Evolutionary conservation across 306 rosid species (phyloP).

Genomic region (Gastrolobium villosum): DNA sequence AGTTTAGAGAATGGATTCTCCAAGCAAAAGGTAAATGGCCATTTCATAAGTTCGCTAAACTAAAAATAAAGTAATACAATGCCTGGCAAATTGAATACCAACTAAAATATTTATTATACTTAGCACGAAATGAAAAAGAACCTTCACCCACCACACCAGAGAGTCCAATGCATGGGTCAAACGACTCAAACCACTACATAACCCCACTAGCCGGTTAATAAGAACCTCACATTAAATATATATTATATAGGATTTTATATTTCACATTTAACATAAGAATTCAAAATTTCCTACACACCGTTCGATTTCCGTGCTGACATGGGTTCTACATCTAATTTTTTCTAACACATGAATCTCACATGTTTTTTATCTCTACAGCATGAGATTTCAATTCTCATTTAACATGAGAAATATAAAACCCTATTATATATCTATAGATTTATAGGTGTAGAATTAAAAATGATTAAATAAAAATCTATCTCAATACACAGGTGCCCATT

Average conservation of each 20-base stretch:
- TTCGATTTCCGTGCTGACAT: too few species aligned
- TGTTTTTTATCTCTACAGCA: too few species aligned
- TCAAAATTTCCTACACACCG: too few species aligned
- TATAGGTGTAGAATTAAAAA: background rate
- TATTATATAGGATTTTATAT: too few species aligned
- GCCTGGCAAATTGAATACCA: background rate
- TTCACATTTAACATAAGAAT: too few species aligned
- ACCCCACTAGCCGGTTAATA: slow-evolving; percentile 20
- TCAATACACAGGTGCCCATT: background rate
- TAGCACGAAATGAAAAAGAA: slow-evolving; percentile 2
- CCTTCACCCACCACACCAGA: slow-evolving; percentile 10
- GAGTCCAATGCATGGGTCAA: slow-evolving; percentile 36
- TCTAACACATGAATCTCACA: too few species aligned
- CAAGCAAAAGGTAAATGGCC: slow-evolving; percentile 1
- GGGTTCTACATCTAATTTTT: too few species aligned
- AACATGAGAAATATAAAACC: too few species aligned
- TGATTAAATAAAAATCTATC: background rate
- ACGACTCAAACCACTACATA: slow-evolving; percentile 5
- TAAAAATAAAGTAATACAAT: slow-evolving; percentile 5
- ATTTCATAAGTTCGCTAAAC: slow-evolving; percentile 1
- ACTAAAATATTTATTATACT: background rate
- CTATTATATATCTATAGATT: background rate
- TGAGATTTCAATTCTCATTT: too few species aligned
- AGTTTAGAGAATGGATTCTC: background rate
- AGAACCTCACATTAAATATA: slow-evolving; percentile 9